Percentiles rank a stretch among this genome's conserved stretches.
Conservation (phyloP, 2,329 filamentous ascomycete species). For the Diaporthe vexans region DNA sequence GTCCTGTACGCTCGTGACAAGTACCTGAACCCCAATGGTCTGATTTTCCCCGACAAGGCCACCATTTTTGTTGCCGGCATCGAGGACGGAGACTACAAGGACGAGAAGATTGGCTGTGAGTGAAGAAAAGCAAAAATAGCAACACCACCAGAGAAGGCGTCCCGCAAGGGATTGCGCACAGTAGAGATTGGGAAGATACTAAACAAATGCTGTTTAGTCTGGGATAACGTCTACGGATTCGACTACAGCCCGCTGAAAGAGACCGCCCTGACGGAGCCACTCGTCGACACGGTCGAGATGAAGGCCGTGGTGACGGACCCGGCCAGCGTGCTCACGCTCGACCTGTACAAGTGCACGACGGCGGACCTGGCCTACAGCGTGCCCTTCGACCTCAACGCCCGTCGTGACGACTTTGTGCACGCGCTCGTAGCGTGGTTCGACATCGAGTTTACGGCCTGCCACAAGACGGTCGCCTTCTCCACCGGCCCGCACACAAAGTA, state of each 20-base stretch:
- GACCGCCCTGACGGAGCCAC: constrained; percentile 92
- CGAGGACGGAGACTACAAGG: constrained; percentile 99
- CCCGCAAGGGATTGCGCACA: neutral
- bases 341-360: constrained; percentile 90
- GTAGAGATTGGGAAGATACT: constrained; percentile 24
- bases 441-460: constrained; percentile 97
- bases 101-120: constrained; percentile 99
- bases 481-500: constrained; percentile 99
- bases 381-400: constrained; percentile 81
- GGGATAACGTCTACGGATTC: constrained; percentile 99
- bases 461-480: constrained; percentile 97
- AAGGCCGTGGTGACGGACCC: constrained; percentile 98
- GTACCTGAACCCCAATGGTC: constrained; percentile 86
- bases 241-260: constrained; percentile 95
- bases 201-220: constrained; percentile 72
- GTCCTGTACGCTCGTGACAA: constrained; percentile 96
- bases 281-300: constrained; percentile 97
- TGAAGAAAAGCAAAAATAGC: constrained; percentile 40
- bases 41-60: constrained; percentile 99
- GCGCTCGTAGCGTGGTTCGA: constrained; percentile 99
- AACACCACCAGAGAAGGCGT: neutral
- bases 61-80: constrained; percentile 98
- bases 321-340: constrained; percentile 84
- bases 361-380: constrained; percentile 87
- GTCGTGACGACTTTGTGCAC: constrained; percentile 95